Conservation (phyloP, 2,329 filamentous ascomycete species). For the Hypoxylon rubiginosum region DNA sequence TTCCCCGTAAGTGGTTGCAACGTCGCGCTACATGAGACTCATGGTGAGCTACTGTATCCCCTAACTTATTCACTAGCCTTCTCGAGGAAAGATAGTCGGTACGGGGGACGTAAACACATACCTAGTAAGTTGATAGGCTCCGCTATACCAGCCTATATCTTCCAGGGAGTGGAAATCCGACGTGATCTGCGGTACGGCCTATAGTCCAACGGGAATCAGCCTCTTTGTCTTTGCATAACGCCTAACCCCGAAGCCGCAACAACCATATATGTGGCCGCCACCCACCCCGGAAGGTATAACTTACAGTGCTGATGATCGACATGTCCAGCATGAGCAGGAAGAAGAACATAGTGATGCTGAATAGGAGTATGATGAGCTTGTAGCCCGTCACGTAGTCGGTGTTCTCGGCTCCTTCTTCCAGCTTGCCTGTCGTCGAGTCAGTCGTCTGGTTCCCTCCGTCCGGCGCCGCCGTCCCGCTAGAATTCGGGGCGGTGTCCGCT, state of each 20-base stretch:
- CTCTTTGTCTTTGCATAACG: not conserved
- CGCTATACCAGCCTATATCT: conserved; percentile 70
- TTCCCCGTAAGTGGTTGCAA: conserved; percentile 67
- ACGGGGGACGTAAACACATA: conserved; percentile 42
- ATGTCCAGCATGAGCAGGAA: conserved; percentile 66
- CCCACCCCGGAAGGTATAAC: conserved; percentile 19
- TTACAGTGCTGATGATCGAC: conserved; percentile 66
- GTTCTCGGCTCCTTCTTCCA: conserved; percentile 37
- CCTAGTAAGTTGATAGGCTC: conserved; percentile 63
- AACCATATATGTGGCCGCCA: not conserved
- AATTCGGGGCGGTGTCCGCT: not conserved
- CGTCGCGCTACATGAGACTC: conserved; percentile 55
- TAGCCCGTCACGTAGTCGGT: conserved; percentile 47
- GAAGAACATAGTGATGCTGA: conserved; percentile 57
- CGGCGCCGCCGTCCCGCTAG: not conserved
- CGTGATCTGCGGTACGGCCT: conserved; percentile 65
- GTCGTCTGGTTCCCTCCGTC: conserved; percentile 7
- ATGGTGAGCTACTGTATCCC: conserved; percentile 44
- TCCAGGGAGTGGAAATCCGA: conserved; percentile 63
- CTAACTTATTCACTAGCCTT: conserved; percentile 34
- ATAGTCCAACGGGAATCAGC: conserved; percentile 12
- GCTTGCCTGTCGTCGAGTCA: conserved; percentile 5
- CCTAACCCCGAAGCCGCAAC: not conserved
- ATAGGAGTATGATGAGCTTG: conserved; percentile 47
- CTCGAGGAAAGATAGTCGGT: conserved; percentile 47